Percentiles rank a stretch among this genome's conserved stretches.
Evolutionary conservation across 352 stramenopile species (phyloP).

Genomic region (Globisporangium spinosum): DNA sequence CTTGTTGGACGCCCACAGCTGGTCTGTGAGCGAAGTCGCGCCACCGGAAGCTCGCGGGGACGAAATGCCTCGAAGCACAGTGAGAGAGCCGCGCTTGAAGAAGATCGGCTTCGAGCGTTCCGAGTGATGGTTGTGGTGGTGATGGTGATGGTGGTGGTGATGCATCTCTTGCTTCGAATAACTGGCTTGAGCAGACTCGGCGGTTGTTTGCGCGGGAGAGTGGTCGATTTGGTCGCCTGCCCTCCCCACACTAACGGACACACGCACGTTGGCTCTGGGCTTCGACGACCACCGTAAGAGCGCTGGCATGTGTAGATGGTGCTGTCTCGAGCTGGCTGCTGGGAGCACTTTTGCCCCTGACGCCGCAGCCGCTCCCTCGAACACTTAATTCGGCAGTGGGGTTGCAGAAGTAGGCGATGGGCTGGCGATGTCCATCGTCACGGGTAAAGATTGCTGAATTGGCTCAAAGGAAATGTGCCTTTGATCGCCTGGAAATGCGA

Average conservation of each 20-base stretch:
- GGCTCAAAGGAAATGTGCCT: not conserved
- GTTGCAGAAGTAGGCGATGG: not conserved
- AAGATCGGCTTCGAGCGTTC: not conserved
- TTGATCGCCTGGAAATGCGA: not conserved
- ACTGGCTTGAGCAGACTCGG: not conserved
- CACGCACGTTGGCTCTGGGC: not conserved
- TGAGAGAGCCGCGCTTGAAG: slow-evolving; percentile 1
- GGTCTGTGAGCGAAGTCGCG: not conserved
- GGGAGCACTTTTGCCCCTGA: not conserved
- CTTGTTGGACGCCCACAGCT: slow-evolving; percentile 2
- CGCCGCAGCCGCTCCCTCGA: not conserved
- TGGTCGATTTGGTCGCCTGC: not conserved
- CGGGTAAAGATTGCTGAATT: not conserved
- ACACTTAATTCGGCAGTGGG: not conserved
- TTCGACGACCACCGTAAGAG: not conserved
- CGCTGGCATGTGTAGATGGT: not conserved
- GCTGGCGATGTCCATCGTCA: not conserved
- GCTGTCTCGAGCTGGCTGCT: not conserved
- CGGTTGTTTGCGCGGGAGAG: not conserved
- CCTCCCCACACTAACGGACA: not conserved
- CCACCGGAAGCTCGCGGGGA: not conserved
- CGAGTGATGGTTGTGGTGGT: not conserved
- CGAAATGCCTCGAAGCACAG: not conserved
- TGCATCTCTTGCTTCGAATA: not conserved
- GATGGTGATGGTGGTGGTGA: not conserved